Conservation (phyloP, 495 filamentous ascomycete species). For the Mytilinidion resinicola region DNA sequence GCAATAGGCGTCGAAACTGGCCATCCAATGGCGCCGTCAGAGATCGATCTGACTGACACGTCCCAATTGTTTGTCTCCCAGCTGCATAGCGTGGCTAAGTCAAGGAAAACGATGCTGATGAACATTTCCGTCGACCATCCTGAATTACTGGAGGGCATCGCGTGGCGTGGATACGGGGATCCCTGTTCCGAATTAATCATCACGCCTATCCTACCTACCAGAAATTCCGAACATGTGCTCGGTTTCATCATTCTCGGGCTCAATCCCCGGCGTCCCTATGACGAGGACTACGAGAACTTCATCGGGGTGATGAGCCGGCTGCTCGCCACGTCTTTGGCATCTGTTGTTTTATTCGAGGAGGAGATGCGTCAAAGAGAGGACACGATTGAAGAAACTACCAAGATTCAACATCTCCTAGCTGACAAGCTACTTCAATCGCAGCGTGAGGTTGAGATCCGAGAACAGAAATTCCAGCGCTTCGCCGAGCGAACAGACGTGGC, state of each 20-base stretch:
- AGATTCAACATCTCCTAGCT: conserved; percentile 15
- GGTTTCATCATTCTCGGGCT: conserved; percentile 43
- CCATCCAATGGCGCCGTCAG: conserved; percentile 16
- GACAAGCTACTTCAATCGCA: conserved; percentile 17
- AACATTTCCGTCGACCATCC: neutral
- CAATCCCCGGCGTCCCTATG: conserved; percentile 41
- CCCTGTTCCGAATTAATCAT: conserved; percentile 34
- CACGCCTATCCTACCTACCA: conserved; percentile 32
- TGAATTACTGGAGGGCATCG: conserved; percentile 30
- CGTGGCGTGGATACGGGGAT: conserved; percentile 36
- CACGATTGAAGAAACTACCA: conserved; percentile 11
- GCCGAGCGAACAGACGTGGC: conserved; percentile 3
- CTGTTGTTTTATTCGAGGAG: conserved; percentile 24
- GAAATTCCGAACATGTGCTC: conserved; percentile 33
- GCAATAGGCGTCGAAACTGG: conserved; percentile 17
- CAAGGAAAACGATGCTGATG: conserved; percentile 16
- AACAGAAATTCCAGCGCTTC: conserved; percentile 2
- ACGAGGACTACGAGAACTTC: conserved; percentile 33
- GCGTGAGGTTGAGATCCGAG: conserved; percentile 2
- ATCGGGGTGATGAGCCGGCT: conserved; percentile 18
- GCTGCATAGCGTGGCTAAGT: conserved; percentile 20
- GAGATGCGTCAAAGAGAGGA: conserved; percentile 17
- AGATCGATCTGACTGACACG: conserved; percentile 23
- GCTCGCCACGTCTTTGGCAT: conserved; percentile 24
- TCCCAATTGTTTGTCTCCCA: conserved; percentile 20